Conservation (phyloP, 805 yeast species). For the Lipomyces japonicus region DNA sequence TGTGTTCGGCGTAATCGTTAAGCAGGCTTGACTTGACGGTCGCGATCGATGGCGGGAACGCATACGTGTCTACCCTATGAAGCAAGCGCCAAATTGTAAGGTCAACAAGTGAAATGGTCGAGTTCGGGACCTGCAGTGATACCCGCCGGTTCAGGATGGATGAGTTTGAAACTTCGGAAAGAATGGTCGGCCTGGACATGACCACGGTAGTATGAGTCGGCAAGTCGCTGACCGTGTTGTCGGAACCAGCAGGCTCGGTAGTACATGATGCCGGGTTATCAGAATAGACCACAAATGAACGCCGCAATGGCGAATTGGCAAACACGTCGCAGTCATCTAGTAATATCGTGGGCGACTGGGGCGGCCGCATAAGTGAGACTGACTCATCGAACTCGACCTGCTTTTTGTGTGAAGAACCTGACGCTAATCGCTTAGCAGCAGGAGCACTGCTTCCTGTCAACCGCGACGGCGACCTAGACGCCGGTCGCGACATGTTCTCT, state of each 20-base stretch:
- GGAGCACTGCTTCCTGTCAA: too few relatives aligned
- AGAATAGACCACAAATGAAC: not conserved
- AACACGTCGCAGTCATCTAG: slow-evolving; percentile 5
- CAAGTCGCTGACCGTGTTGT: not conserved
- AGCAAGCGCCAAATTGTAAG: slow-evolving; percentile 4
- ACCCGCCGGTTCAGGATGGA: slow-evolving; percentile 11
- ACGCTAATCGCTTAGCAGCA: too few relatives aligned
- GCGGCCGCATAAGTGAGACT: too few relatives aligned
- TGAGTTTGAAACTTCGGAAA: slow-evolving; percentile 18
- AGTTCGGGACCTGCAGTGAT: slow-evolving; percentile 14
- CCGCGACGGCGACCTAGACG: too few relatives aligned
- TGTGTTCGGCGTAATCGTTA: not conserved
- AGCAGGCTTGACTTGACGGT: slow-evolving; percentile 7
- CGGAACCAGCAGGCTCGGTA: not conserved
- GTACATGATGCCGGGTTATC: not conserved
- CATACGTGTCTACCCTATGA: slow-evolving; percentile 19
- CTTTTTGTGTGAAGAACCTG: too few relatives aligned
- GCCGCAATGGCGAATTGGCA: not conserved
- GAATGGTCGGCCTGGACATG: slow-evolving; percentile 11
- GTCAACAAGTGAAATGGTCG: slow-evolving; percentile 9
- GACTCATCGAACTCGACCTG: too few relatives aligned
- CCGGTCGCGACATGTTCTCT: too few relatives aligned
- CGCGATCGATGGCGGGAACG: slow-evolving; percentile 22
- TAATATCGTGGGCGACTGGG: slow-evolving; percentile 14
- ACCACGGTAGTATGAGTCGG: slow-evolving; percentile 12